Conservation (phyloP, 176 grass and related monocot genomes). For the Hyparrhenia diplandra region DNA sequence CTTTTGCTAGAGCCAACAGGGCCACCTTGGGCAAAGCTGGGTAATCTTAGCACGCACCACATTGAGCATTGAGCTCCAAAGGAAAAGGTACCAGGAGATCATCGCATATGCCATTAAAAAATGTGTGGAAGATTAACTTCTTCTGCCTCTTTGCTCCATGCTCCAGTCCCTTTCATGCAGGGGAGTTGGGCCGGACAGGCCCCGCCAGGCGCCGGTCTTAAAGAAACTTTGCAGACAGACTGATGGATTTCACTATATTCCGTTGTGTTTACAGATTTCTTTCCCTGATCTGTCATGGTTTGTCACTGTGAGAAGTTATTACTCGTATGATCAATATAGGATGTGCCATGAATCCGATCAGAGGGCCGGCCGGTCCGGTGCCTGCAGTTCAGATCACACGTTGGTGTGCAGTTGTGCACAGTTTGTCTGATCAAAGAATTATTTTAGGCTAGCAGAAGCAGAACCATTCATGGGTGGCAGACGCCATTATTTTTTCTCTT, state of each 20-base stretch:
- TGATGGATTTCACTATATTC: constrained; percentile 12
- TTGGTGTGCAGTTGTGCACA: constrained; percentile 2
- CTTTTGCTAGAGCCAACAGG: constrained; percentile 43
- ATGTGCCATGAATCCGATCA: background rate
- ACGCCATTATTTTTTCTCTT: background rate
- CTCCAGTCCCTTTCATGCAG: constrained; percentile 25
- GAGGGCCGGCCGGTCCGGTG: background rate
- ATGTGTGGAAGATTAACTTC: background rate
- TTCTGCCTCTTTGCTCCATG: background rate
- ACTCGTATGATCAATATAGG: no score
- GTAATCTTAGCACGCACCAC: background rate
- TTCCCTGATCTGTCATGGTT: background rate
- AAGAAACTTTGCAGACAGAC: constrained; percentile 23
- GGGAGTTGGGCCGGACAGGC: background rate
- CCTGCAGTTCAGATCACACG: background rate
- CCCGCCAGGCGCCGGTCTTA: background rate
- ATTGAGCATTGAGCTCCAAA: constrained; percentile 20
- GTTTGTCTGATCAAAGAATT: constrained; percentile 15
- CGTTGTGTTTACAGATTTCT: background rate
- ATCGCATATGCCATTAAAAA: no score
- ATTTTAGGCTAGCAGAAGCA: background rate
- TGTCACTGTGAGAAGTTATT: constrained; percentile 10
- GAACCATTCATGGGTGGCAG: background rate
- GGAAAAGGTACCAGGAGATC: background rate
- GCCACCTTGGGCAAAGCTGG: constrained; percentile 5